A percentile compares a stretch with the other conserved stretches of the same genome.
These are phyloP conservation scores for Phytophthora citrophthora DNA, from an alignment of 352 stramenopile species.

Conservation along the genomic window DNA sequence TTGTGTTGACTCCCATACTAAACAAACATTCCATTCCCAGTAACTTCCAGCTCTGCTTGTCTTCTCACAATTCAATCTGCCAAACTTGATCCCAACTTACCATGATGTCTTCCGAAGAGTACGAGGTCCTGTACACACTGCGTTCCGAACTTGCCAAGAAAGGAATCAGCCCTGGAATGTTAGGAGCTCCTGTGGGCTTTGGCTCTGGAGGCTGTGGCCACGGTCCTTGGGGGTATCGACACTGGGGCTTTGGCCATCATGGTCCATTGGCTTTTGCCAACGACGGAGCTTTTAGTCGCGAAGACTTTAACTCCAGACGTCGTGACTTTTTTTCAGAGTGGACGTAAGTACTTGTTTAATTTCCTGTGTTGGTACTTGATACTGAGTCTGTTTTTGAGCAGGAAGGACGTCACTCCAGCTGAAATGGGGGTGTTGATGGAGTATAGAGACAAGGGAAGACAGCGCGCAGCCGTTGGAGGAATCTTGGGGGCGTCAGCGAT, in stretches of 20 bases:
- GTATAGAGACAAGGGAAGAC: constrained; percentile 7
- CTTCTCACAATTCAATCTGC: too few species aligned
- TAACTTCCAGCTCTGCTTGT: too few species aligned
- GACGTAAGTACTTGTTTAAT: neutral
- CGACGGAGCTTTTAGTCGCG: neutral
- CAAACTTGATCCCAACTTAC: too few species aligned
- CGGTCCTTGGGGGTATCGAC: neutral
- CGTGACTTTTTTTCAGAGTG: neutral
- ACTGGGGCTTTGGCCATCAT: neutral
- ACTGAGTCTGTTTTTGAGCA: neutral
- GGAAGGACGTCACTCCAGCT: constrained; percentile 10
- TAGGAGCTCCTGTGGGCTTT: constrained; percentile 34
- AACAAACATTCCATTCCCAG: too few species aligned
- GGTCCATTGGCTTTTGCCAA: neutral
- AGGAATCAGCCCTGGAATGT: constrained; percentile 40
- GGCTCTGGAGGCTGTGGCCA: neutral
- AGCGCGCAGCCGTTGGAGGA: constrained; percentile 6
- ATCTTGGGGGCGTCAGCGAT: constrained; percentile 9
- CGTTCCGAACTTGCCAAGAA: constrained; percentile 53
- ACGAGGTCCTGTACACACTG: constrained; percentile 60
- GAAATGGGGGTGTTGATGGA: constrained; percentile 13
- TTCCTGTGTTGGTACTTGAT: neutral
- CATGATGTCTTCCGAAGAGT: constrained; percentile 38
- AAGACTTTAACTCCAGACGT: neutral
- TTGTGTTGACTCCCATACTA: too few species aligned